phyloP scores from a whole-genome alignment of 352 stramenopile species.

The Aphanomyces euteiches region DNA sequence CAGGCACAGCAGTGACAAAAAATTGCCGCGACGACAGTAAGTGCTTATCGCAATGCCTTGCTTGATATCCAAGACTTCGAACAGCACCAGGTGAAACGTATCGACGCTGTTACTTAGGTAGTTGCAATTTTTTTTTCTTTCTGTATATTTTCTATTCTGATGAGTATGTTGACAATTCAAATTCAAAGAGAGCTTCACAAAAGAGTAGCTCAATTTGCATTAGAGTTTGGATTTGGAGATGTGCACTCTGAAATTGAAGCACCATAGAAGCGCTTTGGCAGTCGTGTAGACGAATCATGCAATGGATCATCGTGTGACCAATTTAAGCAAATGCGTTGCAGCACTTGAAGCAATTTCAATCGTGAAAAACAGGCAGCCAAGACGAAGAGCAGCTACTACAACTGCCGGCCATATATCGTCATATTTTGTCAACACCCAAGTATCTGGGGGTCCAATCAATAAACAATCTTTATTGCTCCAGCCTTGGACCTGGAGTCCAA shows the following conservation, averaged over 20 bases:
- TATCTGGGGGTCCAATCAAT: no score
- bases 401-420: no score
- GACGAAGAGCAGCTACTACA: constrained; percentile 1
- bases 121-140: constrained; percentile 25
- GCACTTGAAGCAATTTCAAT: neutral
- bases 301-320: neutral
- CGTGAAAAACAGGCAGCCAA: neutral
- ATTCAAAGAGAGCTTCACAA: constrained; percentile 47
- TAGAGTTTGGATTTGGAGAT: constrained; percentile 51
- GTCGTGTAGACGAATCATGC: neutral
- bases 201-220: constrained; percentile 35
- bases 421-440: no score
- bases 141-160: constrained; percentile 42
- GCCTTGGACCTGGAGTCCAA: no score
- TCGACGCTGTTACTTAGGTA: constrained; percentile 64
- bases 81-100: constrained; percentile 49
- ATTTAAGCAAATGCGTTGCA: constrained; percentile 4
- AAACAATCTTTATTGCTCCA: no score
- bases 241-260: constrained; percentile 43
- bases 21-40: no score
- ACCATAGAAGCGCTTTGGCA: constrained; percentile 49
- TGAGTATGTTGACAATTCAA: constrained; percentile 49
- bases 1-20: no score
- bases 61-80: constrained; percentile 77
- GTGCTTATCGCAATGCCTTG: no score